These are phyloP conservation scores for Candida tetrigidarum DNA, from an alignment of 1,139 yeast species.

Conservation along the genomic window DNA sequence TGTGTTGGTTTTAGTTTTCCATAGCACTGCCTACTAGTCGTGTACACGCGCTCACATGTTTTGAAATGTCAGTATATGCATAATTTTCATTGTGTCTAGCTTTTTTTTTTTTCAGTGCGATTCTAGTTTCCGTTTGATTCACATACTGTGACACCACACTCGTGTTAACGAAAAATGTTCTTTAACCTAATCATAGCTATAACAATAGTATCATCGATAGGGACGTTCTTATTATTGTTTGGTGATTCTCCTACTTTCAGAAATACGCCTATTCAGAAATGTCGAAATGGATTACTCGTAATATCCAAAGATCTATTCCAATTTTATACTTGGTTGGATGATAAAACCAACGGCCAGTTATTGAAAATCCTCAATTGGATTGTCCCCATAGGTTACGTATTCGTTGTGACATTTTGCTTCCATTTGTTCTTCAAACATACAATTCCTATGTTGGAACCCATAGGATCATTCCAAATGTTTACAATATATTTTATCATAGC, in stretches of 20 bases:
- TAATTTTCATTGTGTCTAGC: too few relatives aligned
- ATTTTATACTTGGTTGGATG: conserved; percentile 15
- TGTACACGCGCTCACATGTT: too few relatives aligned
- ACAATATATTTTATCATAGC: conserved; percentile 28
- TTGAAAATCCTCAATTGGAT: conserved; percentile 34
- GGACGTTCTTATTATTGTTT: conserved; percentile 38
- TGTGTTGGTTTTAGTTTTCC: too few relatives aligned
- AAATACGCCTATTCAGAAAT: conserved; percentile 32
- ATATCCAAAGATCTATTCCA: conserved; percentile 6
- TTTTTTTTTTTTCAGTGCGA: not conserved
- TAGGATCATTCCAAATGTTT: conserved; percentile 22
- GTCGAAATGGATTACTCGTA: conserved; percentile 18
- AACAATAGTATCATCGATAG: conserved; percentile 13
- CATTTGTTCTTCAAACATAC: conserved; percentile 48
- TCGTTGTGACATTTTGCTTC: conserved; percentile 50
- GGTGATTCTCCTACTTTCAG: conserved; percentile 59
- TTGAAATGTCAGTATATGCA: too few relatives aligned
- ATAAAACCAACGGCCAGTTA: conserved; percentile 20
- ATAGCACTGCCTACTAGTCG: too few relatives aligned
- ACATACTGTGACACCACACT: not conserved
- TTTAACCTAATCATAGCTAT: conserved; percentile 14
- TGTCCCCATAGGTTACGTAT: conserved; percentile 54
- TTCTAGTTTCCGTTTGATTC: too few relatives aligned
- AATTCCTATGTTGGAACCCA: conserved; percentile 29
- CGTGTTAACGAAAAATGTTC: conserved; percentile 8